Evolutionary conservation across 805 yeast genomes (phyloP).

Genomic region (Lipomyces sp.): DNA sequence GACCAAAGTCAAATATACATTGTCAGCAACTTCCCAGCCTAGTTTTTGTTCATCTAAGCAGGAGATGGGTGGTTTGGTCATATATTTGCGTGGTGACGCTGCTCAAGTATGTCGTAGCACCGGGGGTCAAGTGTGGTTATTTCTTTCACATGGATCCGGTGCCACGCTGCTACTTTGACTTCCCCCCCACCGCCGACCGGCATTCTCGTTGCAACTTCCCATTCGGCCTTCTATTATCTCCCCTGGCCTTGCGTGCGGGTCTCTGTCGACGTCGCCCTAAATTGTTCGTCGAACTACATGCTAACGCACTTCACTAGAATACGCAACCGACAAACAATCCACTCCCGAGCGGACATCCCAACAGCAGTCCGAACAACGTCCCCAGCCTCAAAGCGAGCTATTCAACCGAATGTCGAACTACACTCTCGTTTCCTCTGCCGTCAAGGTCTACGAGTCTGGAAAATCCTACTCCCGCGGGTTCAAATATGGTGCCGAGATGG

Average conservation of each 20-base stretch:
- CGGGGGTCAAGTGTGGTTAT: not conserved
- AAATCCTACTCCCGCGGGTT: slow-evolving; percentile 53
- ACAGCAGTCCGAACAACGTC: not conserved
- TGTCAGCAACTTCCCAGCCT: no score
- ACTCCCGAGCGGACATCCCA: slow-evolving; percentile 12
- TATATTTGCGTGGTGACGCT: no score
- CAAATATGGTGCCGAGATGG: slow-evolving; percentile 64
- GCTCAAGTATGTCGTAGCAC: not conserved
- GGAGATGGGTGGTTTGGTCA: no score
- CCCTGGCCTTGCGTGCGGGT: not conserved
- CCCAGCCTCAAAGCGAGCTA: slow-evolving; percentile 23
- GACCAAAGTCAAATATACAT: no score
- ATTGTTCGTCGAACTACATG: not conserved
- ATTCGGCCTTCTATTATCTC: not conserved
- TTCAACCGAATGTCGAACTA: slow-evolving; percentile 38
- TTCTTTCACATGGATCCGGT: not conserved
- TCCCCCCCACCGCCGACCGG: not conserved
- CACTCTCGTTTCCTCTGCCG: slow-evolving; percentile 43
- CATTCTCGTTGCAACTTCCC: not conserved
- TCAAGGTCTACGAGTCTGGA: slow-evolving; percentile 46
- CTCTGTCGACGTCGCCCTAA: no score
- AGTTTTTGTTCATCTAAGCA: no score
- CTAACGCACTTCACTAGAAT: slow-evolving; percentile 2
- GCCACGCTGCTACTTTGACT: not conserved
- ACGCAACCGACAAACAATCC: slow-evolving; percentile 1